Evolutionary conservation across 2,329 filamentous ascomycete species (phyloP).

Genomic region (Botryotinia calthae): DNA sequence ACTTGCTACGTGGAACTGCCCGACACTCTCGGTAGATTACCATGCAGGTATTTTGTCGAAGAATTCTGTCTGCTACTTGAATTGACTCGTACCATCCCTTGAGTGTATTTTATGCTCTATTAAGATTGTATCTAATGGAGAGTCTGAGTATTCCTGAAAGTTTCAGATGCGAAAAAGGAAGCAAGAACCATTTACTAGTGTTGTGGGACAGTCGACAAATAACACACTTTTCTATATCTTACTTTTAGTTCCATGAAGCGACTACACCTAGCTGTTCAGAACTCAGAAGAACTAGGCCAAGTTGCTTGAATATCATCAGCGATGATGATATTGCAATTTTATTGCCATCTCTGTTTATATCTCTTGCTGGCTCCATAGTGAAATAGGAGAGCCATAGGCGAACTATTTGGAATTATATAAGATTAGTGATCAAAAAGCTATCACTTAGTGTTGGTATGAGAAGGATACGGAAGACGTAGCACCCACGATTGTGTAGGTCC

Average conservation of each 20-base stretch:
- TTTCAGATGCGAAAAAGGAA: neutral
- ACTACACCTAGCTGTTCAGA: neutral
- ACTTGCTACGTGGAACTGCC: neutral
- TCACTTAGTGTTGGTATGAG: neutral
- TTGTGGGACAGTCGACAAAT: neutral
- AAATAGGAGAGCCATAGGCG: neutral
- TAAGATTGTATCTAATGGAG: neutral
- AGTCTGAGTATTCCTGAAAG: neutral
- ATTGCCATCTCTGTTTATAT: neutral
- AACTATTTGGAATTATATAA: slow-evolving; percentile 35
- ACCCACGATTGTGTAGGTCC: no score
- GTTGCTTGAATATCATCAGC: neutral
- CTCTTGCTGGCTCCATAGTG: neutral
- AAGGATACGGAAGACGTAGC: no score
- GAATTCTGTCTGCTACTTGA: neutral
- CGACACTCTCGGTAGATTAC: neutral
- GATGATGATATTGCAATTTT: neutral
- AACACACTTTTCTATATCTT: neutral
- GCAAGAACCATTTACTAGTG: neutral
- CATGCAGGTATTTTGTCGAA: neutral
- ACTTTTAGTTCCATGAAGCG: neutral
- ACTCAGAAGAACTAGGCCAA: neutral
- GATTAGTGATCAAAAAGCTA: neutral
- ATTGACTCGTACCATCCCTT: neutral
- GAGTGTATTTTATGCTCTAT: neutral